Base-by-base conservation (phyloP, 257 asterid genomes). In the Echites panduratus region DNA sequence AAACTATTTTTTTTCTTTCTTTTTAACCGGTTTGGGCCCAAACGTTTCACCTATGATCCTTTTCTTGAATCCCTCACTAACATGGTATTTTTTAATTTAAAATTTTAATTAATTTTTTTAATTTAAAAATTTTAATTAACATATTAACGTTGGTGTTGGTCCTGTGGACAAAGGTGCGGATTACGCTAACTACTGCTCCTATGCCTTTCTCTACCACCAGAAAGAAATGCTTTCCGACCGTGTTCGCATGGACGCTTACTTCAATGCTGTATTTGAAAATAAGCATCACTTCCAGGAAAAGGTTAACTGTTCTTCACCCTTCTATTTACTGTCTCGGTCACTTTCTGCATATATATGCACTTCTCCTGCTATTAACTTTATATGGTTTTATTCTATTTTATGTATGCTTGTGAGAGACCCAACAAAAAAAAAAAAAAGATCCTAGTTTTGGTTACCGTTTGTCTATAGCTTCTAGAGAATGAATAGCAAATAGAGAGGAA, bases 221-320 rank as follows among this genome's bases (percentile, higher is more conserved):
- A 95, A 95, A 75, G 98, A 92, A 85, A 95, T 95, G 99, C 99
- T 92, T 66, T 90, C 89, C 63, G 99, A 95, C 89, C 95, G 92
- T 53, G 90, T 95, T 47, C 96, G 99, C n/a, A 95, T 95, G 99
- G 96, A 95, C 79, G 90, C 98, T 73, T 95, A 95, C 73, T 95
- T 65, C 86, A 84, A 89, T 75, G 89, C 98, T 57, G 78, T 95
- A 63, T 92, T 92, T 77, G 68, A 87, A 78, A 95, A 95, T 84
- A 87, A 86, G 70, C 89, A 86, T 76, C 98, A 95, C 65, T 95
- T 95, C 70, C 48, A 62, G 12, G 98, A 95, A 68, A 91, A 94
- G 97, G 98, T 93, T 73, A 10, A 13, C 35, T 20, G 1, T 0
- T 1, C 22, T 62, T 16, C 22, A 19, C 24, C 67, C 1, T 16